Evolutionary conservation across 495 filamentous ascomycete genomes (phyloP), one percentile per base, ranked within the genome.

Genomic region (Penicillium ochrochloron): DNA sequence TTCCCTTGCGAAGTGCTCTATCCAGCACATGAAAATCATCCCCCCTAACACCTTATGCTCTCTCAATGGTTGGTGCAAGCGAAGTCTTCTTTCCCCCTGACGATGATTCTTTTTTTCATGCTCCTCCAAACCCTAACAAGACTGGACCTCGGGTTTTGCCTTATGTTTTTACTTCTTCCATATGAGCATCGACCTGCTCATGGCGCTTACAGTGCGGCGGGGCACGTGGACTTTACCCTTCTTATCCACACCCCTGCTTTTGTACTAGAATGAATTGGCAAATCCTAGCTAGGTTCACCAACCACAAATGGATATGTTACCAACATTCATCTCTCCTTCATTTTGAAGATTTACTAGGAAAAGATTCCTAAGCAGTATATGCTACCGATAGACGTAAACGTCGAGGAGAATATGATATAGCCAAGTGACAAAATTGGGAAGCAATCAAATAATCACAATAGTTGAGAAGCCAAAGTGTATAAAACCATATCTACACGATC

Each of bases 401-500:
- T 59, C 25, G 4, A 39, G 52, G 34, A 51, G 27, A 19, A 44
- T 39, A 12, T 39, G 11, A 66, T n/a, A 57, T 56, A 66, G 56
- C 34, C 42, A 57, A 50, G 14, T 44, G 21, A 23, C 11, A 3
- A 48, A 48, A 35, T 10, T 37, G 46, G 53, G 35, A 56, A 46
- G 66, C 57, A 41, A 57, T 52, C 56, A 17, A 57, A 64, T 41
- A 42, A 42, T 52, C 23, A 52, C 48, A 62, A 61, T 42, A 56
- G 52, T 35, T 29, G 57, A 35, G 56, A 61, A 66, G 44, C 55
- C 64, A 68, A 62, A 71, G 59, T 76, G 69, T 78, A 78, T 75
- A 64, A 69, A 65, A 57, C 64, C 67, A 61, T 76, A 73, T 75
- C 70, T 77, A 72, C 71, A 74, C 54, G 65, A 71, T 69, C 63